Conservation (phyloP, 352 stramenopile species). For the Phytophthora ohioensis region DNA sequence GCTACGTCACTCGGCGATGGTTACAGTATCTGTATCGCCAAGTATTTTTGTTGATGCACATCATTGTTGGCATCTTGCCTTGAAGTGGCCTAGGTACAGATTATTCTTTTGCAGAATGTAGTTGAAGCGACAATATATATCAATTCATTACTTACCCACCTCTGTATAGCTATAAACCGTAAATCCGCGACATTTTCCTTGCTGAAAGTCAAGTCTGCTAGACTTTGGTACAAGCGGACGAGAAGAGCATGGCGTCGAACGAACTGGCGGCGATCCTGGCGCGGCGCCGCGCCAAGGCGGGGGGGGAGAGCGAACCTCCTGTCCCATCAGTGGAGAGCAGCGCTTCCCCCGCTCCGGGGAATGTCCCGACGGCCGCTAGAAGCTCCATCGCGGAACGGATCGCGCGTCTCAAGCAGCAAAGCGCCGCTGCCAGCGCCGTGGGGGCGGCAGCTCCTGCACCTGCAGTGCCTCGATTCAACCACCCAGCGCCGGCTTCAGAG, state of each 20-base stretch:
- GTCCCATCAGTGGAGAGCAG: slow-evolving; percentile 43
- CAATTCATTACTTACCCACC: neutral
- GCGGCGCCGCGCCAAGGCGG: slow-evolving; percentile 75
- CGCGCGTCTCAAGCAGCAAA: slow-evolving; percentile 76
- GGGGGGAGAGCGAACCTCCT: slow-evolving; percentile 44
- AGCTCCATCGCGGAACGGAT: slow-evolving; percentile 84
- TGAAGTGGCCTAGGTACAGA: slow-evolving; percentile 14
- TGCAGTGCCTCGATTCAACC: slow-evolving; percentile 38
- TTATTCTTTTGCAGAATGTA: slow-evolving; percentile 16
- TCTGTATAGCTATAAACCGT: slow-evolving; percentile 9
- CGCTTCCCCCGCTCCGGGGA: slow-evolving; percentile 21
- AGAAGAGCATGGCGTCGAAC: slow-evolving; percentile 74
- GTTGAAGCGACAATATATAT: neutral
- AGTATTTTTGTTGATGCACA: slow-evolving; percentile 12
- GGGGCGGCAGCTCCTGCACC: slow-evolving; percentile 34
- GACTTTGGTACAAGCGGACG: slow-evolving; percentile 34
- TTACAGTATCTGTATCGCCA: neutral
- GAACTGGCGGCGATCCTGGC: slow-evolving; percentile 87
- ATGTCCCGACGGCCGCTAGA: slow-evolving; percentile 31
- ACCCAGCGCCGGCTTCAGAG: slow-evolving; percentile 19
- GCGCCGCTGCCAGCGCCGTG: slow-evolving; percentile 45
- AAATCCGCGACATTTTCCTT: slow-evolving; percentile 27
- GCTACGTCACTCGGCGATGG: neutral
- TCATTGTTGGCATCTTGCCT: slow-evolving; percentile 1
- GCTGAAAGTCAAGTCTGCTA: slow-evolving; percentile 18